These are phyloP conservation scores for Rhizopogon roseolus DNA, from an alignment of 768 basidiomycete species.

Conservation along the genomic window DNA sequence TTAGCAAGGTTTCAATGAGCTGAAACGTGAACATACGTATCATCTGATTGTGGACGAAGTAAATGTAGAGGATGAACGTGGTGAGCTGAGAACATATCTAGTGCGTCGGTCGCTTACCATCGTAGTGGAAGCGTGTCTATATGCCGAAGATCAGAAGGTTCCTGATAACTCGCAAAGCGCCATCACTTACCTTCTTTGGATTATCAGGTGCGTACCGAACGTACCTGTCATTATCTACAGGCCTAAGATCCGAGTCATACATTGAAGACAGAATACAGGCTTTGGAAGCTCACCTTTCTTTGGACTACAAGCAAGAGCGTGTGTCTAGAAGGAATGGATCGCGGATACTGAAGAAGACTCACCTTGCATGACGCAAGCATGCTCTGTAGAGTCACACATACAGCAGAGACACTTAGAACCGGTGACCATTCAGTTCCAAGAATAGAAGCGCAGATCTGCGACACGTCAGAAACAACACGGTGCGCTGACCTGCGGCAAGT, in stretches of 20 bases:
- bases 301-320: slow-evolving; percentile 30
- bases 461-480: slow-evolving; percentile 12
- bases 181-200: slow-evolving; percentile 70
- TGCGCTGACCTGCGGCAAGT: neutral
- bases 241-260: slow-evolving; percentile 31
- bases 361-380: slow-evolving; percentile 95
- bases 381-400: slow-evolving; percentile 84
- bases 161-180: neutral
- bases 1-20: neutral
- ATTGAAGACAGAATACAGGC: slow-evolving; percentile 2
- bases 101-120: slow-evolving; percentile 44
- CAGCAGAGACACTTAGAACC: slow-evolving; percentile 74
- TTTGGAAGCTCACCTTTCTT: slow-evolving; percentile 51
- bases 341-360: slow-evolving; percentile 1
- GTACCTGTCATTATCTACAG: slow-evolving; percentile 81
- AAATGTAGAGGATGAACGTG: slow-evolving; percentile 2
- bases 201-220: slow-evolving; percentile 74
- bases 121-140: slow-evolving; percentile 77
- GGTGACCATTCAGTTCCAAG: slow-evolving; percentile 89
- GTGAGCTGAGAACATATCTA: slow-evolving; percentile 12
- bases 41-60: slow-evolving; percentile 34
- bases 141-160: slow-evolving; percentile 8
- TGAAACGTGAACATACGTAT: slow-evolving; percentile 45
- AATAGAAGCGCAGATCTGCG: slow-evolving; percentile 84
- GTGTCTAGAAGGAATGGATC: neutral